Evolutionary conservation across 2,329 filamentous ascomycete species (phyloP), one percentile per base, ranked within the genome.

Genomic region (Fusarium sp.): DNA sequence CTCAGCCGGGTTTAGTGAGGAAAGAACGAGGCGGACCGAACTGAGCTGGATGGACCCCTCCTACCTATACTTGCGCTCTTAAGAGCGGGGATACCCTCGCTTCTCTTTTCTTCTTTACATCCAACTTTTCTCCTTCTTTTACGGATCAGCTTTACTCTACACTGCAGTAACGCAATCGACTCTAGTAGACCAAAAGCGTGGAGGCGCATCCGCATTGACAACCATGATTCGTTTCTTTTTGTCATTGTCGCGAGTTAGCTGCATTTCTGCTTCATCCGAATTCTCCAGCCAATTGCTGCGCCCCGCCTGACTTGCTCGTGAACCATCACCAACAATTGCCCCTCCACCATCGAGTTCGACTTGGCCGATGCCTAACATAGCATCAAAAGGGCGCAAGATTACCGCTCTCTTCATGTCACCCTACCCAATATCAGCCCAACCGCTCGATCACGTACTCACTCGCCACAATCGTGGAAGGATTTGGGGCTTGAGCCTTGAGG

Each of bases 371-470:
- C 28, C 42, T 26, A 56, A 59, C 28, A 44, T 26, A 67, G 20
- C 13, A 36, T 15, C 58, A 30, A 65, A 56, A 56, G n/a, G 38
- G 59, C 54, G 42, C 38, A 50, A 26, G 45, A 30, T 63, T 50
- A n/a, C 28, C 36, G 22, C 28, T 53, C 28, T 44, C 8, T 42
- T 66, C 55, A 69, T 74, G 72, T 47, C 72, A 71, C 28, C 67
- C 62, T 74, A 66, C 72, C 72, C 63, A 62, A 74, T 62, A 69
- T 65, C 71, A 53, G 67, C 72, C 71, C 71, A 72, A 74, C 59
- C 42, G 13, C 45, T 58, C 30, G 15, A 44, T 38, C 38, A 42
- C 39, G 38, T 53, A 62, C 48, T 47, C 69, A 59, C 67, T 74
- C 50, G 66, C 71, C 71, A 74, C 70, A 67, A 20, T 63, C 62